These are phyloP conservation scores for Pseudomicrostroma phylloplanum DNA, from an alignment of 1,284 basidiomycete species.

Conservation along the genomic window DNA sequence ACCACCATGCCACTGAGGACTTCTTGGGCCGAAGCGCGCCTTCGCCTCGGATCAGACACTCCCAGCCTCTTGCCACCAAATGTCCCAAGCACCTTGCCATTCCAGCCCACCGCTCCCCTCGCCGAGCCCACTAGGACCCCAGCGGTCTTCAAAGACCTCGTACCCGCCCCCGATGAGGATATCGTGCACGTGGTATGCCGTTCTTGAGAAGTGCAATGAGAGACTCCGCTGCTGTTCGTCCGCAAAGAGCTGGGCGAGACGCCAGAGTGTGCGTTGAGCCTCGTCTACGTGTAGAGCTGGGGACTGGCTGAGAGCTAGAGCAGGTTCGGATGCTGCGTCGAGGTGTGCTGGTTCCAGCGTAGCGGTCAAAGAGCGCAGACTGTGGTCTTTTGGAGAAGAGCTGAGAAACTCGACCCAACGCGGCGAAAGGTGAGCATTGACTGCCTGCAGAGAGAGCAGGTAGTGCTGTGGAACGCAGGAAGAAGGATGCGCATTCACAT, in stretches of 20 bases:
- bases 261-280: constrained; percentile 20
- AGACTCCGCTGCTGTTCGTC: background rate
- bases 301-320: constrained; percentile 18
- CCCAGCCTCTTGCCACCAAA: constrained; percentile 3
- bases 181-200: constrained; percentile 35
- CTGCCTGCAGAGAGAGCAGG: constrained; percentile 1
- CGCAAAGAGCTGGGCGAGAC: background rate
- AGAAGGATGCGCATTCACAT: constrained; percentile 3
- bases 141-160: constrained; percentile 37
- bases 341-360: constrained; percentile 12
- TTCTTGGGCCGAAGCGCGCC: too few species aligned
- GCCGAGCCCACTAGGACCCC: constrained; percentile 14
- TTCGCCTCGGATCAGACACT: too few species aligned
- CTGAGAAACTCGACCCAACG: background rate
- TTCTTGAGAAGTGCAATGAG: constrained; percentile 13
- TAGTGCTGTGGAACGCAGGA: constrained; percentile 1
- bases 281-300: constrained; percentile 40
- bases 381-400: constrained; percentile 15
- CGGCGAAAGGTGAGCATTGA: background rate
- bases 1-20: too few species aligned
- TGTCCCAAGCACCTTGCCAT: background rate
- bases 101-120: background rate
- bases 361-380: constrained; percentile 23
- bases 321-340: background rate
- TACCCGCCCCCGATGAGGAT: constrained; percentile 42